Evolutionary conservation across 805 yeast species (phyloP).

Genomic region (Schwanniomyces sp.): DNA sequence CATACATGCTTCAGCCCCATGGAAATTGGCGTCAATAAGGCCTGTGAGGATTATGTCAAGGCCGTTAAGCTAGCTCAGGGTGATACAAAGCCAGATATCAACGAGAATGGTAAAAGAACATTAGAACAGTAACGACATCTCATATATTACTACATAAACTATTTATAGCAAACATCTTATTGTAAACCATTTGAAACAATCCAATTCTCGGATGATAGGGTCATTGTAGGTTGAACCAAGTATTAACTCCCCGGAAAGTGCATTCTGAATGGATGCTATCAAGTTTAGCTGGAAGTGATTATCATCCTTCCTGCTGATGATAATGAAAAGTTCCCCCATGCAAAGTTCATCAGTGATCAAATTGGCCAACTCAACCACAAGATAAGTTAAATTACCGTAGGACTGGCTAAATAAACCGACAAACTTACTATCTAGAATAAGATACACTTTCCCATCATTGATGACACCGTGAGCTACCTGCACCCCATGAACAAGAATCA

Average conservation of each 20-base stretch:
- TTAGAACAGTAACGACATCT: conserved; percentile 7
- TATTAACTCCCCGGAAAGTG: not conserved
- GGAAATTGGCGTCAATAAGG: conserved; percentile 30
- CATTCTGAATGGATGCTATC: not conserved
- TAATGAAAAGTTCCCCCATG: not conserved
- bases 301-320: not conserved
- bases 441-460: not conserved
- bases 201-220: not conserved
- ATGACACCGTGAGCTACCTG: not conserved
- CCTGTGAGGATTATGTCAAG: conserved; percentile 32
- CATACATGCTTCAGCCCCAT: conserved; percentile 31
- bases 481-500: not conserved
- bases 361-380: not conserved
- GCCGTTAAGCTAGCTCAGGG: conserved; percentile 20
- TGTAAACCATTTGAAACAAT: not conserved
- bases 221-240: not conserved
- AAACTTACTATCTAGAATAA: not conserved
- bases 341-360: not conserved
- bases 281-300: not conserved
- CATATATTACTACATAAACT: not conserved
- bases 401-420: not conserved
- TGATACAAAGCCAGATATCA: conserved; percentile 11
- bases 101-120: conserved; percentile 37
- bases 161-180: not conserved
- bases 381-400: not conserved